phyloP scores from a whole-genome alignment of 495 filamentous ascomycete genomes.

The Saxispiralis lemnorum region DNA sequence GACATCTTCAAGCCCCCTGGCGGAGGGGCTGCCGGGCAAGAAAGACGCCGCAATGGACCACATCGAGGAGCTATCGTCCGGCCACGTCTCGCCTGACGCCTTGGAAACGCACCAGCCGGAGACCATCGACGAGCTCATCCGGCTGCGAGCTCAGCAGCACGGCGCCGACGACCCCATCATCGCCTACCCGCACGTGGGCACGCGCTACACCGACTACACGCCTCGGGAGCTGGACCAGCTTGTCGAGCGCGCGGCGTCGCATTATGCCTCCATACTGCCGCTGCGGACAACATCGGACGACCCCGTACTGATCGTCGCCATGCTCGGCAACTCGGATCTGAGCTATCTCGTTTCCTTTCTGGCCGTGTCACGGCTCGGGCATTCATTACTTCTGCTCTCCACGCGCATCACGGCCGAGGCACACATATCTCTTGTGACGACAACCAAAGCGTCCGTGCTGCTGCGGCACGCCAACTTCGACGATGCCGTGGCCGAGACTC shows the following conservation, averaged over 20 bases:
- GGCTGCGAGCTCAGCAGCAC: neutral
- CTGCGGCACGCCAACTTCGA: neutral
- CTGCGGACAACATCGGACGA: neutral
- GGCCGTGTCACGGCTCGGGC: constrained; percentile 20
- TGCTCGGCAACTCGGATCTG: constrained; percentile 2
- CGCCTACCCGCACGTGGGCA: neutral
- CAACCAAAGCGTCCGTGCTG: constrained; percentile 17
- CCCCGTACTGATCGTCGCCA: neutral
- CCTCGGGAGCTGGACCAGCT: constrained; percentile 2
- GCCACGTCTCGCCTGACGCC: neutral
- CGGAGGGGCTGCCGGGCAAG: too few relatives aligned
- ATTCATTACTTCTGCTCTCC: constrained; percentile 29
- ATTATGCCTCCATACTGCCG: neutral
- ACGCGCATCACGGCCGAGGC: constrained; percentile 29
- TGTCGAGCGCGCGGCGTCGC: neutral
- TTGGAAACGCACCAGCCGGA: neutral
- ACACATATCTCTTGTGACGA: constrained; percentile 24
- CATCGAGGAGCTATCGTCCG: too few relatives aligned
- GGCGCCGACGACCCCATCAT: constrained; percentile 2
- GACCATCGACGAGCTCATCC: constrained; percentile 3
- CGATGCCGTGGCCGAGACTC: neutral
- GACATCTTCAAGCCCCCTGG: too few relatives aligned
- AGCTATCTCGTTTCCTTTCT: constrained; percentile 1
- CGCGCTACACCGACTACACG: constrained; percentile 3
- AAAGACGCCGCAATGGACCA: too few relatives aligned